These are phyloP conservation scores for Phytophthora macrochlamydospora DNA, from an alignment of 352 stramenopile species.

Conservation along the genomic window DNA sequence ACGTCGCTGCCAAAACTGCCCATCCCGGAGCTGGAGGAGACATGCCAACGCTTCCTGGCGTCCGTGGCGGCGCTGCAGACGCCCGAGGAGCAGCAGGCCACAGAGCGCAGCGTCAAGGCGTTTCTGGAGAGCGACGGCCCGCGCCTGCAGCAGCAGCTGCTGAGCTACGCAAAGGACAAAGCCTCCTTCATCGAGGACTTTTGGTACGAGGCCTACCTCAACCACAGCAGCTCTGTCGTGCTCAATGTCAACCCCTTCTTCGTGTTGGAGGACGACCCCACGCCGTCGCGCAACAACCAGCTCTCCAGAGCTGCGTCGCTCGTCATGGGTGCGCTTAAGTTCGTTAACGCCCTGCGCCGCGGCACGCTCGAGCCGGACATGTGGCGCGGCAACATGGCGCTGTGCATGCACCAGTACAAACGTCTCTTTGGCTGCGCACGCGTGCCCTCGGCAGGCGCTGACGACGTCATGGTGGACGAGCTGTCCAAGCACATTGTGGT, in stretches of 20 bases:
- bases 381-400: constrained; percentile 80
- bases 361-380: constrained; percentile 92
- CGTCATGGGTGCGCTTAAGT: constrained; percentile 92
- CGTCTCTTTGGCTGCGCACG: constrained; percentile 90
- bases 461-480: constrained; percentile 84
- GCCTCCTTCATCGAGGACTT: constrained; percentile 92
- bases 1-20: constrained; percentile 77
- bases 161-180: constrained; percentile 78
- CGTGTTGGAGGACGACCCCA: constrained; percentile 92
- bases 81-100: constrained; percentile 59
- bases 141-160: constrained; percentile 66
- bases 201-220: constrained; percentile 96
- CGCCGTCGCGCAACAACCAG: constrained; percentile 89
- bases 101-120: constrained; percentile 50
- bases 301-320: constrained; percentile 90
- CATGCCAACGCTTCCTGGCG: constrained; percentile 75
- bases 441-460: constrained; percentile 71
- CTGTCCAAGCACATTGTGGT: constrained; percentile 93
- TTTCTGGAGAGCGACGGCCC: constrained; percentile 81
- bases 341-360: constrained; percentile 89
- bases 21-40: constrained; percentile 85
- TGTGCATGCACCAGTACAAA: constrained; percentile 98
- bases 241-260: constrained; percentile 98
- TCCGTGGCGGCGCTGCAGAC: constrained; percentile 81
- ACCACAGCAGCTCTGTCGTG: constrained; percentile 91